phyloP scores from a whole-genome alignment of 176 grass and related monocot species.

The Carex scoparia region DNA sequence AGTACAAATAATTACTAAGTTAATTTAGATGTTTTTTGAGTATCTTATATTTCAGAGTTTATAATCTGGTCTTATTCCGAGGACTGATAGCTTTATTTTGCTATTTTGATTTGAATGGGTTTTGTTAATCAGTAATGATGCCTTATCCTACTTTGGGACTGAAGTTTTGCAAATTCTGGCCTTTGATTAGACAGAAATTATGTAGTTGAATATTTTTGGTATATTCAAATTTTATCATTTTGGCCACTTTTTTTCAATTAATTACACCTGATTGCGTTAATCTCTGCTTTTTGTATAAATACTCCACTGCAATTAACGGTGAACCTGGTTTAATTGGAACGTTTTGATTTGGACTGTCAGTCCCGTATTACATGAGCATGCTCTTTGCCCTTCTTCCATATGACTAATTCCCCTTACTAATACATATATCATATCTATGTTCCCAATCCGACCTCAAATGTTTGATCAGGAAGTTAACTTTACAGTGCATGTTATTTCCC shows the following conservation, averaged over 20 bases:
- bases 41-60: background rate
- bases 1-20: background rate
- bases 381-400: background rate
- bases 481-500: no score
- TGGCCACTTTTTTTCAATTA: no score
- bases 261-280: no score
- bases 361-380: background rate
- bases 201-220: no score
- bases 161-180: no score
- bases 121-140: background rate
- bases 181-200: no score
- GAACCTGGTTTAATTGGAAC: background rate
- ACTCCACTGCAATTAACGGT: background rate
- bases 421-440: background rate
- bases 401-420: background rate
- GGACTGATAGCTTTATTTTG: background rate
- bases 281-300: no score
- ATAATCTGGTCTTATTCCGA: background rate
- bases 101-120: background rate
- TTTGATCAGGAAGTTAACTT: no score
- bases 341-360: background rate
- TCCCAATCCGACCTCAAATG: no score
- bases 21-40: background rate
- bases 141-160: background rate
- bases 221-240: no score